Evolutionary conservation across 371 early-diverging fungal species (phyloP).

Genomic region (Lichtheimia ramosa): DNA sequence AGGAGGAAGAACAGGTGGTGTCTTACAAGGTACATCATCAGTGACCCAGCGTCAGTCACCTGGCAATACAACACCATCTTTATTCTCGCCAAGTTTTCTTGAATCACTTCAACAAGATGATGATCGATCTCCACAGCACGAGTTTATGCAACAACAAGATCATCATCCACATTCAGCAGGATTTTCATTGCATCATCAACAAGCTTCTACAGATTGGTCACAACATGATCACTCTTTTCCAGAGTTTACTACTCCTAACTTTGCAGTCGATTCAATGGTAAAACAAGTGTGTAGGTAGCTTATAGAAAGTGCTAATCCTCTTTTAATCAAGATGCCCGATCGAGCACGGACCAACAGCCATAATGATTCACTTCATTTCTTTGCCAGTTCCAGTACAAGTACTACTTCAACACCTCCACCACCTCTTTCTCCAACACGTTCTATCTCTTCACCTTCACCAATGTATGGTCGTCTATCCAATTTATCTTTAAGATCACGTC

Average conservation of each 20-base stretch:
- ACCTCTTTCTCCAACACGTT: slow-evolving; percentile 19
- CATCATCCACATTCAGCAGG: not conserved
- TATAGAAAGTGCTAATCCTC: not conserved
- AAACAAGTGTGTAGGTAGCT: not conserved
- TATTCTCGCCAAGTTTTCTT: slow-evolving; percentile 70
- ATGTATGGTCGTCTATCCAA: slow-evolving; percentile 16
- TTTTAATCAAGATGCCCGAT: slow-evolving; percentile 4
- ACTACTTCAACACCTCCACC: slow-evolving; percentile 16
- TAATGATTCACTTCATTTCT: slow-evolving; percentile 14
- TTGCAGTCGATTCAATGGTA: slow-evolving; percentile 10
- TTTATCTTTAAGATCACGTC: not conserved
- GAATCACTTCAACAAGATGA: slow-evolving; percentile 58
- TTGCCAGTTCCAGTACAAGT: slow-evolving; percentile 7
- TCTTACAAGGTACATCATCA: not conserved
- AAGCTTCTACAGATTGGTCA: not conserved
- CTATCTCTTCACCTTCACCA: slow-evolving; percentile 26
- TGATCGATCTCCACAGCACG: slow-evolving; percentile 7
- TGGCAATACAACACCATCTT: slow-evolving; percentile 59
- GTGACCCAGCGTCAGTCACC: not conserved
- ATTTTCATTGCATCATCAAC: not conserved
- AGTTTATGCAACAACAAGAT: not conserved
- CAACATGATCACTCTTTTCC: not conserved
- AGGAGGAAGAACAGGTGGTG: too few relatives aligned
- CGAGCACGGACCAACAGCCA: slow-evolving; percentile 13
- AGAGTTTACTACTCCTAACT: slow-evolving; percentile 4